phyloP scores from a whole-genome alignment of 257 asterid species.

The Salvia rosmarinus region DNA sequence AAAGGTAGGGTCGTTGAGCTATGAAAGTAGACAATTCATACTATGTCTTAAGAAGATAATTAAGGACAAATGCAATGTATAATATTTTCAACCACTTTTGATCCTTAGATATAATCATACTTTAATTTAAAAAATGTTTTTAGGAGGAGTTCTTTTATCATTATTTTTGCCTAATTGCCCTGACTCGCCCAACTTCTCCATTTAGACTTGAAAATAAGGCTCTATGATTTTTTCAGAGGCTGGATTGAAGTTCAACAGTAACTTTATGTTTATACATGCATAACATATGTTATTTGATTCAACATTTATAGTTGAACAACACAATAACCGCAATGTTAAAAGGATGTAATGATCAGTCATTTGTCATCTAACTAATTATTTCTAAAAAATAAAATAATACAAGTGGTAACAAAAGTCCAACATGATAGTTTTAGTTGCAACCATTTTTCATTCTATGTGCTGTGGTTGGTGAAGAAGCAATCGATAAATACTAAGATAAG shows the following conservation, averaged over 20 bases:
- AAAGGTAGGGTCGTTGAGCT: constrained; percentile 33
- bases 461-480: constrained; percentile 43
- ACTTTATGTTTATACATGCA: neutral
- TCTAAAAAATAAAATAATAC: neutral
- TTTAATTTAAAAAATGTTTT: neutral
- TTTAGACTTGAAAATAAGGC: constrained; percentile 25
- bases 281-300: constrained; percentile 28
- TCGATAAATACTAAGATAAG: constrained; percentile 1
- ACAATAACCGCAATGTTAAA: constrained; percentile 30
- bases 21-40: constrained; percentile 6
- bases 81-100: neutral
- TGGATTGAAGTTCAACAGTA: constrained; percentile 8
- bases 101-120: neutral
- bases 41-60: neutral
- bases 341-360: constrained; percentile 39
- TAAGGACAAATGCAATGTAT: neutral
- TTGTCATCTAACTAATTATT: constrained; percentile 52
- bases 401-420: constrained; percentile 37
- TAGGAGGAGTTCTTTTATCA: neutral
- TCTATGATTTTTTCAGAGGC: neutral
- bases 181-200: constrained; percentile 17
- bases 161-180: neutral
- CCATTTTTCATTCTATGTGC: constrained; percentile 43
- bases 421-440: constrained; percentile 54
- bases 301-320: constrained; percentile 53